Percentiles rank a stretch among this genome's conserved stretches.
phyloP scores from a whole-genome alignment of 73 alveolate genomes.

The Symbiodinium pilosum region DNA sequence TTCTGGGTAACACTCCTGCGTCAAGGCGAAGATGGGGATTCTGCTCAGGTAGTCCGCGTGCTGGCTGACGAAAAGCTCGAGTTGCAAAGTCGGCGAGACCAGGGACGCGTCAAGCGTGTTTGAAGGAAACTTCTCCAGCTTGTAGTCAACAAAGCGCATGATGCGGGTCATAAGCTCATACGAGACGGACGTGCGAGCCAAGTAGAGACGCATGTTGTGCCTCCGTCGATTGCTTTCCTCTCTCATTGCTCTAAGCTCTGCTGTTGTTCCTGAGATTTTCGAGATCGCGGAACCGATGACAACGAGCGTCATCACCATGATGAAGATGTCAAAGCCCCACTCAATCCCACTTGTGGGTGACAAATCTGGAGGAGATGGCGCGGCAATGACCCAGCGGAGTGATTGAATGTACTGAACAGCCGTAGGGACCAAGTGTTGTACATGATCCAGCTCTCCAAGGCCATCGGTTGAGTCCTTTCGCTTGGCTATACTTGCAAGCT shows the following conservation, averaged over 20 bases:
- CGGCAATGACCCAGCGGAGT: conserved; percentile 50
- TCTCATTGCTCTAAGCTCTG: conserved; percentile 61
- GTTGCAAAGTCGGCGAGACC: conserved; percentile 30
- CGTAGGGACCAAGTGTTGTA: no score
- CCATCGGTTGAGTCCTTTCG: no score
- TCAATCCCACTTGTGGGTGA: conserved; percentile 28
- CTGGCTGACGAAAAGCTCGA: conserved; percentile 53
- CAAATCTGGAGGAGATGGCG: conserved; percentile 62
- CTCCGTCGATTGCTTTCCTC: conserved; percentile 26
- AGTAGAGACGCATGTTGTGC: conserved; percentile 37
- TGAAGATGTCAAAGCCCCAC: conserved; percentile 26
- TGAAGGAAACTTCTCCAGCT: conserved; percentile 57
- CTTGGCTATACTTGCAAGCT: no score
- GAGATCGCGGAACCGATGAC: conserved; percentile 72
- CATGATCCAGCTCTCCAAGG: no score
- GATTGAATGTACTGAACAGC: conserved; percentile 43
- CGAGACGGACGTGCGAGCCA: conserved; percentile 52
- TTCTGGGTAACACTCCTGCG: conserved; percentile 44
- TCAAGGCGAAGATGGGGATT: no score
- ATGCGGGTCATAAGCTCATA: conserved; percentile 57
- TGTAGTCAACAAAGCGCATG: conserved; percentile 82
- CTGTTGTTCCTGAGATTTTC: conserved; percentile 63
- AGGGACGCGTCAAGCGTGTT: conserved; percentile 24
- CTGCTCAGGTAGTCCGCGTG: conserved; percentile 40
- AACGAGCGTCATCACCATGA: conserved; percentile 21